Evolutionary conservation across 1,284 basidiomycete species (phyloP).

Genomic region (Paramarasmius palmivorus): DNA sequence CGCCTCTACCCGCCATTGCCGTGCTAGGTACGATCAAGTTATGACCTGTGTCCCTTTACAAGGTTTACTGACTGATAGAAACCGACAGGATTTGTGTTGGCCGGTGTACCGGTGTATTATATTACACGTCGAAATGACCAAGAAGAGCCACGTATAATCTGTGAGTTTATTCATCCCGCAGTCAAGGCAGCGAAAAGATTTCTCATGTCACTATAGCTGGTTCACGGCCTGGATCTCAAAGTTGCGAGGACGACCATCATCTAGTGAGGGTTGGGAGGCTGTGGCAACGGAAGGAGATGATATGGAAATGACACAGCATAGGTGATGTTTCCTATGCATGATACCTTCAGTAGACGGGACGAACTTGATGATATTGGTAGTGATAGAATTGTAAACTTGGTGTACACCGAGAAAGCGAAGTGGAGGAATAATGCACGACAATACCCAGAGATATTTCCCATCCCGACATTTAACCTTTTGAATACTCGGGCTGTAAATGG

Average conservation of each 20-base stretch:
- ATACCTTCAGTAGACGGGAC: no score
- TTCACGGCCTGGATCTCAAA: slow-evolving; percentile 42
- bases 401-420: no score
- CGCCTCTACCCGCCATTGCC: slow-evolving; percentile 85
- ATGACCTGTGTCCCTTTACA: neutral
- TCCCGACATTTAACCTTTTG: no score
- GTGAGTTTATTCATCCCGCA: slow-evolving; percentile 36
- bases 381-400: no score
- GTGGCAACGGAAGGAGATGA: slow-evolving; percentile 75
- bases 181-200: slow-evolving; percentile 6
- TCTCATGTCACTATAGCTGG: slow-evolving; percentile 35
- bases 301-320: slow-evolving; percentile 53
- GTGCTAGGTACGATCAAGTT: slow-evolving; percentile 69
- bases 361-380: no score
- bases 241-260: slow-evolving; percentile 49
- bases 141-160: slow-evolving; percentile 43
- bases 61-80: slow-evolving; percentile 2
- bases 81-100: slow-evolving; percentile 60
- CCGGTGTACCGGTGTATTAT: slow-evolving; percentile 85
- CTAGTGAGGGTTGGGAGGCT: slow-evolving; percentile 69
- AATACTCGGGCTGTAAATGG: no score
- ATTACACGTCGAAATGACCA: slow-evolving; percentile 61
- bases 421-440: no score
- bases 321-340: neutral
- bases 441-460: no score